Evolutionary conservation across 2,329 filamentous ascomycete genomes (phyloP), one percentile per base, ranked within the genome.

Genomic region (Thelonectria blattea): DNA sequence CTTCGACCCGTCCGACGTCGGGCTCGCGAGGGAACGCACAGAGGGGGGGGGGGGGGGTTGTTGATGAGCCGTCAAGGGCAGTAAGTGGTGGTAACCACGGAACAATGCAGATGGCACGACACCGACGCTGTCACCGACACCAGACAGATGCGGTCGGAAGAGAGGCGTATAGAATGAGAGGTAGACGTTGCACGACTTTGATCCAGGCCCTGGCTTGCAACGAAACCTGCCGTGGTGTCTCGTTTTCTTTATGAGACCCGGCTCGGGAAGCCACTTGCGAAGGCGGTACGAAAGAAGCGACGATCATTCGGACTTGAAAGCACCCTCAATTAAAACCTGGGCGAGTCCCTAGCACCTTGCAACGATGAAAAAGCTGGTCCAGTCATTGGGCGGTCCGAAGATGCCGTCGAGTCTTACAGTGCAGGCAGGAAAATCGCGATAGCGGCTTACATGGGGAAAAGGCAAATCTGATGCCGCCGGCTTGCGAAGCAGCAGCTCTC

Each of bases 371-470:
- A 30, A 30, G 27, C 8, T 30, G 27, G 27, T 10, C 27, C 27
- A 30, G 5, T 14, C 34, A 37, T 37, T 37, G 34, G 12, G 11
- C 2, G 15, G 8, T 37, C 34, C 34, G 34, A 37, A 37, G 12
- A 5, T 37, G 34, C 34, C 34, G 34, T 37, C 34, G 15, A 37
- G 34, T 14, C 34, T 37, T 37, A 37, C 34, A 37, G n/a, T 43
- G 41, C 14, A 43, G 9, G 17, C 15, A 37, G 8, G 27, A 30
- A 14, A 61, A 61, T 49, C 24, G 14, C 58, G 15, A 53, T 45
- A 43, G 48, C 52, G 17, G 24, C 48, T 43, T 37, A 22, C 18
- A 61, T 57, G 58, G 52, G 52, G 34, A 49, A 60, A 17, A 18
- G n/a, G 30, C 32, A 49, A 56, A 48, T 22, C 37, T 49, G 24